Conservation (phyloP, 2,329 filamentous ascomycete genomes). For the Metarhizium album region DNA sequence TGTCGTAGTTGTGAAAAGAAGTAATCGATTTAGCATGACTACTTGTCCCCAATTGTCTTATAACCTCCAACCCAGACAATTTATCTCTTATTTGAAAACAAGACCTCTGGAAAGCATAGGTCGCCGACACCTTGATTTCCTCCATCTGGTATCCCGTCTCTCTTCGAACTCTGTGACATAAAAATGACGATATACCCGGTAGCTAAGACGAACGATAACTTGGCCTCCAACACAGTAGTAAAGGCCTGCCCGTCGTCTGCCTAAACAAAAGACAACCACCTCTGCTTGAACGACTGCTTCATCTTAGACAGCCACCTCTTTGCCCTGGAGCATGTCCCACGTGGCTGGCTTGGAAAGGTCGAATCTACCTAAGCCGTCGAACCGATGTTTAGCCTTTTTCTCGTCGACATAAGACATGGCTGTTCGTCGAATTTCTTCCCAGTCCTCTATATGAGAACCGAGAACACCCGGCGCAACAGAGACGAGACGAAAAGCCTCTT, state of each 20-base stretch:
- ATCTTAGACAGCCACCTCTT: conserved; percentile 2
- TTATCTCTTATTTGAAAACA: not conserved
- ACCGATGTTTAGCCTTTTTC: conserved; percentile 7
- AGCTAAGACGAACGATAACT: not conserved
- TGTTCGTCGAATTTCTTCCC: conserved; percentile 5
- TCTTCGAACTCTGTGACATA: too few species aligned
- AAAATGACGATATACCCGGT: not conserved
- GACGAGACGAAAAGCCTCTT: conserved; percentile 4
- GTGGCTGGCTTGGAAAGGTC: conserved; percentile 6
- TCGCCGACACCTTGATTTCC: not conserved
- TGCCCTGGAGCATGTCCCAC: conserved; percentile 6
- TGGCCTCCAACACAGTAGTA: too few species aligned
- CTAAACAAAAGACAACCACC: not conserved
- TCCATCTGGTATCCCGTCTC: not conserved
- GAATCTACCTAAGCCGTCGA: conserved; percentile 5
- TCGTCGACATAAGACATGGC: conserved; percentile 7
- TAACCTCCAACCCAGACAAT: not conserved
- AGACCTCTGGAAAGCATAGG: not conserved
- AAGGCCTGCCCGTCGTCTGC: not conserved
- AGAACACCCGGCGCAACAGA: conserved; percentile 1
- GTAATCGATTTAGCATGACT: not conserved
- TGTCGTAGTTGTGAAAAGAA: not conserved
- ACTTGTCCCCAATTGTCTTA: not conserved
- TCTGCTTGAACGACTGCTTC: not conserved
- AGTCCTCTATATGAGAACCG: conserved; percentile 2